Percentiles rank a stretch among this genome's conserved stretches.
Evolutionary conservation across 495 filamentous ascomycete genomes (phyloP).

Genomic region (Penicillium simplicissimum): DNA sequence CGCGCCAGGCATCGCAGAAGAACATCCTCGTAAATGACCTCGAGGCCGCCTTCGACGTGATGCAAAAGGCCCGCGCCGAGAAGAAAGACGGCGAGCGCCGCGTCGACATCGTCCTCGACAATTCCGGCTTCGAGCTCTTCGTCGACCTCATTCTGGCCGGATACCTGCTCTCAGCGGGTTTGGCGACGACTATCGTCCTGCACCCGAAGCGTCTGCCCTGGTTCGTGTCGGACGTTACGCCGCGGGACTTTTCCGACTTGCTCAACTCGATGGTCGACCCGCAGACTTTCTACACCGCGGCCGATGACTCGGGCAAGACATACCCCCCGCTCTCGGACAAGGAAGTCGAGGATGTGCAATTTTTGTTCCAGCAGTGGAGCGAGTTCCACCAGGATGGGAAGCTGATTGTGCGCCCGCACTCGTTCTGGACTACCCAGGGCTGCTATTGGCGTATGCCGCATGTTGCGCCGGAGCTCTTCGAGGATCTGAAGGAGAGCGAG

Average conservation of each 20-base stretch:
- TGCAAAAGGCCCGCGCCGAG: slow-evolving; percentile 59
- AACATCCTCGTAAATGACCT: slow-evolving; percentile 91
- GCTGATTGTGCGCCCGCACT: slow-evolving; percentile 74
- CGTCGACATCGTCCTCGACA: slow-evolving; percentile 93
- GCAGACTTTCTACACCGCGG: slow-evolving; percentile 70
- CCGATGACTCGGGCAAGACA: slow-evolving; percentile 63
- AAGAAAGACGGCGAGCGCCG: slow-evolving; percentile 60
- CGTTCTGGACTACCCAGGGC: slow-evolving; percentile 85
- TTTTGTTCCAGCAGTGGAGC: slow-evolving; percentile 82
- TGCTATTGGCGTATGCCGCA: slow-evolving; percentile 84
- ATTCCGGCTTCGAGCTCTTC: slow-evolving; percentile 94
- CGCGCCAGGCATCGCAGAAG: slow-evolving; percentile 77
- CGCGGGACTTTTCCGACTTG: slow-evolving; percentile 77
- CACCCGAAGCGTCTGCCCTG: slow-evolving; percentile 94
- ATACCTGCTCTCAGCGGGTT: slow-evolving; percentile 75
- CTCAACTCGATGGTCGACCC: slow-evolving; percentile 75
- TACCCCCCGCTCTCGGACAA: slow-evolving; percentile 61
- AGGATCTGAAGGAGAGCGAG: slow-evolving; percentile 80
- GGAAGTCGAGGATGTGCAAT: slow-evolving; percentile 66
- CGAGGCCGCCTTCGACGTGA: slow-evolving; percentile 64
- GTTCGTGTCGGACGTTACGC: slow-evolving; percentile 96
- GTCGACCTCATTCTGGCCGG: slow-evolving; percentile 91
- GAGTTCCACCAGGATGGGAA: slow-evolving; percentile 76
- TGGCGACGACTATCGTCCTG: slow-evolving; percentile 85
- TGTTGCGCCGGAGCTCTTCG: slow-evolving; percentile 62